A percentile compares a stretch with the other conserved stretches of the same genome.
These are phyloP conservation scores for Leccinum fallax DNA, from an alignment of 1,284 basidiomycete species.

Conservation along the genomic window DNA sequence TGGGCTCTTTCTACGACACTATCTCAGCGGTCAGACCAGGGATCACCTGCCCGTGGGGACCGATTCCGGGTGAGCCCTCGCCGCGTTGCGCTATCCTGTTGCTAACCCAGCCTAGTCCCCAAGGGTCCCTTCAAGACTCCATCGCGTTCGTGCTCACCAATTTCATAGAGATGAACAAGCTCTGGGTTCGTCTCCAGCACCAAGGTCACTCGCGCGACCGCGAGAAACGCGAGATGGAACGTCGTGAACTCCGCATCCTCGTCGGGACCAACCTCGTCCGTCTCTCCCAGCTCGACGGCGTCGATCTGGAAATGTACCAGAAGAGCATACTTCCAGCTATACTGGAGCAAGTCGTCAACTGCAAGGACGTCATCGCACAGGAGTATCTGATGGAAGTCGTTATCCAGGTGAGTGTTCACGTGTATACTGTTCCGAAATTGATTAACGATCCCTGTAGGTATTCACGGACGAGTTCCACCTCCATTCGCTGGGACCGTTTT, in stretches of 20 bases:
- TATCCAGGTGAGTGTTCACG: slow-evolving; percentile 32
- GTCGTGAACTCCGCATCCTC: slow-evolving; percentile 70
- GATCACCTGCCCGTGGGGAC: slow-evolving; percentile 85
- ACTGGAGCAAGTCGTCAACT: slow-evolving; percentile 93
- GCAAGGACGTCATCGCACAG: slow-evolving; percentile 83
- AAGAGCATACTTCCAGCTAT: slow-evolving; percentile 70
- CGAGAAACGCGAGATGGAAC: too few relatives aligned
- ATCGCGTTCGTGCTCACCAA: too few relatives aligned
- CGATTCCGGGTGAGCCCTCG: slow-evolving; percentile 70
- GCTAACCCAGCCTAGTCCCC: too few relatives aligned
- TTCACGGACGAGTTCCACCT: too few relatives aligned
- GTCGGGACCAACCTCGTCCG: slow-evolving; percentile 96
- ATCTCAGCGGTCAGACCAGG: slow-evolving; percentile 92
- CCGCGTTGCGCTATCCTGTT: too few relatives aligned
- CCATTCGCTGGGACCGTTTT: too few relatives aligned
- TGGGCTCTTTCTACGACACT: slow-evolving; percentile 91
- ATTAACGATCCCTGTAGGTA: too few relatives aligned
- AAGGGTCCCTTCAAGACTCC: too few relatives aligned
- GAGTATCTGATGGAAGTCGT: slow-evolving; percentile 33
- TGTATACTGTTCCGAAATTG: too few relatives aligned
- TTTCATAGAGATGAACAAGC: too few relatives aligned
- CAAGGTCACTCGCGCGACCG: too few relatives aligned
- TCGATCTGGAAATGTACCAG: slow-evolving; percentile 90
- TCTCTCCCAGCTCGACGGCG: slow-evolving; percentile 90
- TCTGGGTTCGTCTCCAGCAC: too few relatives aligned